Percentiles rank a stretch among this genome's conserved stretches.
Conservation (phyloP, 495 filamentous ascomycete species). For the Hypoxylon perforatum region DNA sequence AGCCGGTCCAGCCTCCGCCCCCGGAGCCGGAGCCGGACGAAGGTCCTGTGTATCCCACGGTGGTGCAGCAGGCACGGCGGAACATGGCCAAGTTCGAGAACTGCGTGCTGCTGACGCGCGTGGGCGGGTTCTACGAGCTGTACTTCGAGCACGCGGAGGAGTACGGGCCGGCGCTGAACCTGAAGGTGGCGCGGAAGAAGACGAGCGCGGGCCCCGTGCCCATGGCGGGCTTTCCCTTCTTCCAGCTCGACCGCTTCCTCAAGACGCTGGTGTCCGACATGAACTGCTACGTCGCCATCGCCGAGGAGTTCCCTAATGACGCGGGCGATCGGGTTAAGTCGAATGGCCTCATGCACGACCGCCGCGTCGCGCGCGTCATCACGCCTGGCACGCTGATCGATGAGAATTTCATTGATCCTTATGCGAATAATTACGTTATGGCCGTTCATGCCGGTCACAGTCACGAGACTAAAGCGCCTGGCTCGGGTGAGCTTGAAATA, state of each 20-base stretch:
- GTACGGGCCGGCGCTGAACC: conserved; percentile 82
- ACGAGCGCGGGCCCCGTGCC: conserved; percentile 78
- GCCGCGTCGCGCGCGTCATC: conserved; percentile 84
- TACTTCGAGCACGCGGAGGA: conserved; percentile 96
- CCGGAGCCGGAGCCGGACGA: conserved; percentile 57
- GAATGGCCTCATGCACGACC: conserved; percentile 82
- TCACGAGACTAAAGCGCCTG: conserved; percentile 24
- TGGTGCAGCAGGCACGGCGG: conserved; percentile 86
- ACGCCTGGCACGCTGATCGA: conserved; percentile 96
- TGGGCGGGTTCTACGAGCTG: conserved; percentile 96
- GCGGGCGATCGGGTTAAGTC: conserved; percentile 72
- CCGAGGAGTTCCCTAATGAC: conserved; percentile 86
- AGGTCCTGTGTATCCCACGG: conserved; percentile 79
- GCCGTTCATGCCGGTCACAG: conserved; percentile 66
- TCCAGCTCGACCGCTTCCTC: conserved; percentile 89
- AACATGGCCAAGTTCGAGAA: conserved; percentile 92
- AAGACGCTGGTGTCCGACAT: conserved; percentile 93
- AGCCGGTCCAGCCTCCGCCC: conserved; percentile 32
- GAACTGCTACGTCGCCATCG: conserved; percentile 89
- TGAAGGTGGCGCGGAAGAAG: conserved; percentile 87
- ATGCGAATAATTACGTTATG: conserved; percentile 90
- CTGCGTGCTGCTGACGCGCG: conserved; percentile 88
- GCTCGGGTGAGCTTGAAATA: conserved; percentile 7
- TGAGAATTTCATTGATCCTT: conserved; percentile 95
- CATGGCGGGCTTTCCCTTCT: conserved; percentile 96